These are phyloP conservation scores for Millerago galiae DNA, from an alignment of 805 yeast genomes.

Conservation along the genomic window DNA sequence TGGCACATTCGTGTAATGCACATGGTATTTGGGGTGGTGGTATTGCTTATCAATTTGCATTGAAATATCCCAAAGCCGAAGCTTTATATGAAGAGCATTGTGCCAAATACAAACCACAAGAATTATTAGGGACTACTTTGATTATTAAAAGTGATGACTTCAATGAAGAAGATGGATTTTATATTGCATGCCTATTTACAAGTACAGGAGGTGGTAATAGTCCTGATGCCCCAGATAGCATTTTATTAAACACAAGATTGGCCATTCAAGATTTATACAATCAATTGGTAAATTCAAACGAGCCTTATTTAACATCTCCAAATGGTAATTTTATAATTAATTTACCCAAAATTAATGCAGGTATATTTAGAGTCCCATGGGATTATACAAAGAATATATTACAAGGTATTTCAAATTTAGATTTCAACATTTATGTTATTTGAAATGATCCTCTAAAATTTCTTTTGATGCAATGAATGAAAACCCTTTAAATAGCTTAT, in stretches of 20 bases:
- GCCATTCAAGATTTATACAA: slow-evolving; percentile 42
- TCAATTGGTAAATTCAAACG: slow-evolving; percentile 26
- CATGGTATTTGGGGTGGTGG: slow-evolving; percentile 85
- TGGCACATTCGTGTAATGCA: slow-evolving; percentile 79
- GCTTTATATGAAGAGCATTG: slow-evolving; percentile 32
- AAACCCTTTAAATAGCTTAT: slow-evolving; percentile 34
- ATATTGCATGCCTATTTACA: slow-evolving; percentile 65
- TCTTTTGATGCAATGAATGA: slow-evolving; percentile 37
- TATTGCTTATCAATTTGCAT: slow-evolving; percentile 54
- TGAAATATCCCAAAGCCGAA: slow-evolving; percentile 52
- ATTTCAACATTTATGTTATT: slow-evolving; percentile 43
- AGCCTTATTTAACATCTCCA: slow-evolving; percentile 1
- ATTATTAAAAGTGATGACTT: slow-evolving; percentile 32
- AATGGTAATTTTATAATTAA: slow-evolving; percentile 29
- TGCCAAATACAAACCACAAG: slow-evolving; percentile 17
- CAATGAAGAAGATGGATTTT: slow-evolving; percentile 18
- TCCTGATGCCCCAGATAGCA: slow-evolving; percentile 37
- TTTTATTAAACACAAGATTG: slow-evolving; percentile 42
- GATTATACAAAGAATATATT: slow-evolving; percentile 52
- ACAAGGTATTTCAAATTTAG: slow-evolving; percentile 22
- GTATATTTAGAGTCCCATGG: slow-evolving; percentile 81
- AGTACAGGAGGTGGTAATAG: slow-evolving; percentile 44
- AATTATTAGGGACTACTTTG: slow-evolving; percentile 50
- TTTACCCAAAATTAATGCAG: slow-evolving; percentile 79
- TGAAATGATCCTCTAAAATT: slow-evolving; percentile 25